phyloP scores from a whole-genome alignment of 1,284 basidiomycete genomes.

The Pseudozyma tsukubaensis region DNA sequence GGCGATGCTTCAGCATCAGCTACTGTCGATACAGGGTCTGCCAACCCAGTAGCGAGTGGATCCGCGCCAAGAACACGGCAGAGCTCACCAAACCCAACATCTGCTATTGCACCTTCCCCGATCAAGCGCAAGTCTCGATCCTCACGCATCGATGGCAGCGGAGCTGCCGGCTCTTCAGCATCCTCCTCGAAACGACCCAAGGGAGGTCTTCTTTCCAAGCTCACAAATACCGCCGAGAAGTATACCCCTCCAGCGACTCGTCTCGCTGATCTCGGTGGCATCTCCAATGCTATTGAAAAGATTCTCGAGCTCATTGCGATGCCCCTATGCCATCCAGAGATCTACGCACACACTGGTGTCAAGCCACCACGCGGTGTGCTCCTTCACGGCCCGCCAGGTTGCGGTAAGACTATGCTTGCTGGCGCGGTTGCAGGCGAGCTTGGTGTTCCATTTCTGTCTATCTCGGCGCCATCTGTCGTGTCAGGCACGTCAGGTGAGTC shows the following conservation, averaged over 20 bases:
- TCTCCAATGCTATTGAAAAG: constrained; percentile 86
- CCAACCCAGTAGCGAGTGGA: constrained; percentile 25
- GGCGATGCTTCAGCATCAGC: constrained; percentile 16
- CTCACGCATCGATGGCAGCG: constrained; percentile 36
- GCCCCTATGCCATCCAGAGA: constrained; percentile 93
- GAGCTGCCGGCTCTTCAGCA: constrained; percentile 16
- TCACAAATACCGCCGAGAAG: constrained; percentile 47
- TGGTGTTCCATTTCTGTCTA: constrained; percentile 89
- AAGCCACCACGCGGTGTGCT: constrained; percentile 93
- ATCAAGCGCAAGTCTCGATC: constrained; percentile 59
- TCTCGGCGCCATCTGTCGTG: constrained; percentile 93
- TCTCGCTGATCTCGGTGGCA: constrained; percentile 87
- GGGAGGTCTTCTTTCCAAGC: constrained; percentile 31
- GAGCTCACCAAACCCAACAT: constrained; percentile 31
- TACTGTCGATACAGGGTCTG: constrained; percentile 7
- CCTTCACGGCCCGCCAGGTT: constrained; percentile 94
- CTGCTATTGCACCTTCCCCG: constrained; percentile 14
- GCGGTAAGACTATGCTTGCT: constrained; percentile 78
- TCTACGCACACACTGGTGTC: constrained; percentile 92
- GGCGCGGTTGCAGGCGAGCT: constrained; percentile 79
- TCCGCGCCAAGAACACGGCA: constrained; percentile 47
- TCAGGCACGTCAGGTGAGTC: constrained; percentile 98
- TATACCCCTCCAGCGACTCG: constrained; percentile 74
- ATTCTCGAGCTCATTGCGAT: constrained; percentile 94
- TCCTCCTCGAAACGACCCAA: constrained; percentile 45